A percentile compares a stretch with the other conserved stretches of the same genome.
These are phyloP conservation scores for Phanerodontia chrysosporium DNA, from an alignment of 768 basidiomycete genomes.

Conservation along the genomic window DNA sequence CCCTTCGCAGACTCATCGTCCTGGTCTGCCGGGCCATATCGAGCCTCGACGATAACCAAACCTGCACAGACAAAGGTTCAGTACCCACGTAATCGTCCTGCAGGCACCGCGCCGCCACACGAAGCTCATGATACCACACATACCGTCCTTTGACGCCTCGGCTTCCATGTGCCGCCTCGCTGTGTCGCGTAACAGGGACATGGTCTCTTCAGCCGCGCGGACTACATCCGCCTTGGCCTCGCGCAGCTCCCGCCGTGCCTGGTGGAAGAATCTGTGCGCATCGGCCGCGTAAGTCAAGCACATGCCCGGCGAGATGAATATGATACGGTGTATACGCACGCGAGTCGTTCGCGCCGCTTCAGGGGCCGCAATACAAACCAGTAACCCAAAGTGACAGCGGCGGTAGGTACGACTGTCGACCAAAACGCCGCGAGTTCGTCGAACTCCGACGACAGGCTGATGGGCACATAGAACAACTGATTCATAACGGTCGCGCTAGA, in stretches of 20 bases:
- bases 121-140: conserved; percentile 12
- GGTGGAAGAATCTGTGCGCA: conserved; percentile 55
- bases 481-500: conserved; percentile 42
- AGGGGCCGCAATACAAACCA: conserved; percentile 54
- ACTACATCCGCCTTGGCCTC: conserved; percentile 62
- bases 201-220: conserved; percentile 60
- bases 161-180: conserved; percentile 58
- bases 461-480: conserved; percentile 54
- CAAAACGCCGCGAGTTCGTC: conserved; percentile 46
- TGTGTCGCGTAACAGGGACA: conserved; percentile 59
- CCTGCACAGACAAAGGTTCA: conserved; percentile 38
- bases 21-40: conserved; percentile 52
- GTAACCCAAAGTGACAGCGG: conserved; percentile 48
- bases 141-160: conserved; percentile 69
- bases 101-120: background rate
- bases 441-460: conserved; percentile 48
- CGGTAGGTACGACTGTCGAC: conserved; percentile 52
- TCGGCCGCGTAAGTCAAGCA: background rate
- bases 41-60: conserved; percentile 71
- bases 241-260: conserved; percentile 55
- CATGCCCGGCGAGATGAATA: background rate
- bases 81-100: conserved; percentile 3
- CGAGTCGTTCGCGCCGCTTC: conserved; percentile 46
- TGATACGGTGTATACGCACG: no score
- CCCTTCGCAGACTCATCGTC: conserved; percentile 45